These are phyloP conservation scores for Amorphotheca resinae DNA, from an alignment of 495 filamentous ascomycete species.

Conservation along the genomic window DNA sequence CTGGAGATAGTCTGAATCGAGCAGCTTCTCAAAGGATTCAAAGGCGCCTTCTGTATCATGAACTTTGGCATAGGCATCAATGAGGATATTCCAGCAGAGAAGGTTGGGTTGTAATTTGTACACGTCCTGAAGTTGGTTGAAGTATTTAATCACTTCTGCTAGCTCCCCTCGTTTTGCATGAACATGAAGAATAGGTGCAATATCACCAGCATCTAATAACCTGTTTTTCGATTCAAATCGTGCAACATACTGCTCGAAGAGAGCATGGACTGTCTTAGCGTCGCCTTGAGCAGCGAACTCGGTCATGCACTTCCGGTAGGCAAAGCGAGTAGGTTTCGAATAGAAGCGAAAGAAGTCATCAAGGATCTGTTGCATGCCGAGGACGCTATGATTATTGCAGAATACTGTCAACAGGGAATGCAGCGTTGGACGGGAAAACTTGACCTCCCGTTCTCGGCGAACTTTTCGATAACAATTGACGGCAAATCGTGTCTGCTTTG, in stretches of 20 bases:
- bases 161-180: constrained; percentile 54
- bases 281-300: constrained; percentile 44
- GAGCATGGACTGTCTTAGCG: constrained; percentile 31
- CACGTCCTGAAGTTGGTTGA: constrained; percentile 41
- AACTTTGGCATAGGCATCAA: constrained; percentile 55
- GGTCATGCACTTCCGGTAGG: constrained; percentile 36
- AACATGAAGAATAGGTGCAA: constrained; percentile 45
- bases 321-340: constrained; percentile 25
- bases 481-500: constrained; percentile 2
- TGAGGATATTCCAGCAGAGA: constrained; percentile 60
- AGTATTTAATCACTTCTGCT: constrained; percentile 40
- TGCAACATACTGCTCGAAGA: constrained; percentile 33
- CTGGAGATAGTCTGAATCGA: constrained; percentile 23
- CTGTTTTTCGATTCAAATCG: neutral
- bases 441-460: constrained; percentile 17
- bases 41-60: constrained; percentile 53
- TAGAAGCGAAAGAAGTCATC: constrained; percentile 39
- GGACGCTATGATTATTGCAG: constrained; percentile 25
- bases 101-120: constrained; percentile 41
- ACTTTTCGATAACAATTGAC: constrained; percentile 19
- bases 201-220: constrained; percentile 5
- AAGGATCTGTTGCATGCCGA: constrained; percentile 37
- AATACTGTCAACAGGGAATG: constrained; percentile 31
- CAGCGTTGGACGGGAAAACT: constrained; percentile 19
- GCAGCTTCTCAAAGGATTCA: constrained; percentile 43